Percentiles rank a stretch among this genome's conserved stretches.
phyloP scores from a whole-genome alignment of 1,284 basidiomycete species.

The Pseudomicrostroma phylloplanum region DNA sequence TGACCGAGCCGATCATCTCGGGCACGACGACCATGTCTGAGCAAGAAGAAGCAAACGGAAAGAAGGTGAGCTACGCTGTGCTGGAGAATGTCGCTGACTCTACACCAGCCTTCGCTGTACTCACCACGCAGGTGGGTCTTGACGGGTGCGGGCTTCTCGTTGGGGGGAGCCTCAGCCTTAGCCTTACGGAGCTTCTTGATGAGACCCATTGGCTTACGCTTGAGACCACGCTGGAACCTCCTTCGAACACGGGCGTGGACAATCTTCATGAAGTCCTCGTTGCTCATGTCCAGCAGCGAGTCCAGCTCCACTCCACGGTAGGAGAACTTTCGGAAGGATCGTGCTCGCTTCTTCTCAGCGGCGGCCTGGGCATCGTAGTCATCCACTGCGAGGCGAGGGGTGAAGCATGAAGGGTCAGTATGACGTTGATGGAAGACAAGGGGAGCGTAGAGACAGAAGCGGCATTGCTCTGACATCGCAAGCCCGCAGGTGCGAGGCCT shows the following conservation, averaged over 20 bases:
- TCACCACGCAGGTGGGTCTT: slow-evolving; percentile 85
- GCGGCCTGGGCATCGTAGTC: slow-evolving; percentile 52
- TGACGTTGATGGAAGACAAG: no score
- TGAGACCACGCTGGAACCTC: slow-evolving; percentile 97
- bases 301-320: slow-evolving; percentile 87
- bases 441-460: no score
- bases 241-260: slow-evolving; percentile 97
- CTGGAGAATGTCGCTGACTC: background rate
- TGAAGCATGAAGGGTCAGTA: background rate
- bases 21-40: slow-evolving; percentile 98
- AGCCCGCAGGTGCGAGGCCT: no score
- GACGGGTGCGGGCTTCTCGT: slow-evolving; percentile 96
- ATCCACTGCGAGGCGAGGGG: slow-evolving; percentile 21
- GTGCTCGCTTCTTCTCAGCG: slow-evolving; percentile 63
- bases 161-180: slow-evolving; percentile 95
- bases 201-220: slow-evolving; percentile 95
- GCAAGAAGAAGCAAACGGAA: background rate
- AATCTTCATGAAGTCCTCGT: slow-evolving; percentile 70
- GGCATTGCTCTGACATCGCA: no score
- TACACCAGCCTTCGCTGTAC: background rate
- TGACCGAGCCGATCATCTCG: slow-evolving; percentile 88
- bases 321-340: slow-evolving; percentile 97
- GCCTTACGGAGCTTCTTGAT: slow-evolving; percentile 99
- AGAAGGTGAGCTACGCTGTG: background rate
- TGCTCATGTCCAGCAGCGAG: slow-evolving; percentile 90